Evolutionary conservation across 768 basidiomycete species (phyloP).

Genomic region (Cystofilobasidium capitatum): DNA sequence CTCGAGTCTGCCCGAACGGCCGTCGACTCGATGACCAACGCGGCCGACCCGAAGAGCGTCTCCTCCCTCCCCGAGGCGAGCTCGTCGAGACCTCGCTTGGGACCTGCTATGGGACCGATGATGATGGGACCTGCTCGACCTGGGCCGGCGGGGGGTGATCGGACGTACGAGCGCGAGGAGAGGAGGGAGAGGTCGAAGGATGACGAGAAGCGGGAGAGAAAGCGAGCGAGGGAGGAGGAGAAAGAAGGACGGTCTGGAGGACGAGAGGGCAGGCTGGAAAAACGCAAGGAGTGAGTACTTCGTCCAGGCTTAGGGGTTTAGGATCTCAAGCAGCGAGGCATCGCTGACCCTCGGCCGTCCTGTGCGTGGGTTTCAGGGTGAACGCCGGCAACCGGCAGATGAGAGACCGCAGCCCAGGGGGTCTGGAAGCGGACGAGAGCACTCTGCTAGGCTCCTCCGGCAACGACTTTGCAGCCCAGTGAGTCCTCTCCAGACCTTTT

Average conservation of each 20-base stretch:
- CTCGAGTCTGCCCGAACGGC: conserved; percentile 16
- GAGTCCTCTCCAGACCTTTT: background rate
- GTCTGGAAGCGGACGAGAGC: conserved; percentile 18
- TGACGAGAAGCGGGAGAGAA: conserved; percentile 15
- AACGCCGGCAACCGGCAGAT: conserved; percentile 19
- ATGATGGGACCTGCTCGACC: conserved; percentile 3
- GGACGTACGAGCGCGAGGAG: conserved; percentile 8
- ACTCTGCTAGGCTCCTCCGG: conserved; percentile 2
- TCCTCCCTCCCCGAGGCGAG: background rate
- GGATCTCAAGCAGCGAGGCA: background rate
- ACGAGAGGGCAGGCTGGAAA: conserved; percentile 23
- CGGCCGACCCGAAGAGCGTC: background rate
- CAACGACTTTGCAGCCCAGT: conserved; percentile 11
- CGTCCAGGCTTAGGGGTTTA: background rate
- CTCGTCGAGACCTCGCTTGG: background rate
- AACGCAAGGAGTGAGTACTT: conserved; percentile 10
- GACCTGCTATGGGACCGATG: background rate
- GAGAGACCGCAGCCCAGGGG: conserved; percentile 14
- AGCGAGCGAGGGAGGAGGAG: conserved; percentile 12
- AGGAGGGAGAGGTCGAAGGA: conserved; percentile 2
- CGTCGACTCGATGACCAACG: conserved; percentile 22
- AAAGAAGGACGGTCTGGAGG: conserved; percentile 19
- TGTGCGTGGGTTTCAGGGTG: background rate
- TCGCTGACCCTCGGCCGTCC: background rate
- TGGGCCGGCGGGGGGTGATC: conserved; percentile 2